Conservation (phyloP, 345 rosid species). For the Aethionema arabicum region DNA sequence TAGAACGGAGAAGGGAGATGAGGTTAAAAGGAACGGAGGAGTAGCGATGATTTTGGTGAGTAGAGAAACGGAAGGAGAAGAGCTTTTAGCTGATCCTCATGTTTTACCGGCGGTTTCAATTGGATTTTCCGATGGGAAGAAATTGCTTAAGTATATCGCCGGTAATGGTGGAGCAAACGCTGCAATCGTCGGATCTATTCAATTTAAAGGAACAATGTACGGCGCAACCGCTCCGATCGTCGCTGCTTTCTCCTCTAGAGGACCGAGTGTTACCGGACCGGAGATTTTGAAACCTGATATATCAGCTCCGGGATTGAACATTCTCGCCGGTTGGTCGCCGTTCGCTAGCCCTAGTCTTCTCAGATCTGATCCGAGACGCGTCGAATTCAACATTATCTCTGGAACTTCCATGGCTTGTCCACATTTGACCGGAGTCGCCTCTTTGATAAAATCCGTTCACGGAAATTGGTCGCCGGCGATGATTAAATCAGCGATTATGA, state of each 20-base stretch:
- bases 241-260: conserved; percentile 81
- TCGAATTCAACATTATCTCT: conserved; percentile 61
- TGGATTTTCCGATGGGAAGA: conserved; percentile 50
- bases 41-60: conserved; percentile 67
- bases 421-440: conserved; percentile 75
- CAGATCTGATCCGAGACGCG: conserved; percentile 54
- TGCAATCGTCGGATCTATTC: conserved; percentile 51
- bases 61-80: conserved; percentile 53
- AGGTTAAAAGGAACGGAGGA: conserved; percentile 61
- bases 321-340: conserved; percentile 83
- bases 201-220: conserved; percentile 54
- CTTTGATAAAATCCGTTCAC: conserved; percentile 62
- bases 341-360: conserved; percentile 47
- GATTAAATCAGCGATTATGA: conserved; percentile 84
- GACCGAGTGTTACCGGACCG: conserved; percentile 55
- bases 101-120: conserved; percentile 55
- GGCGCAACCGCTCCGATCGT: conserved; percentile 61
- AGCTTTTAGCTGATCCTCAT: conserved; percentile 61
- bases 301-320: conserved; percentile 76
- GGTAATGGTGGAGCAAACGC: conserved; percentile 27
- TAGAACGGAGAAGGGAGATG: conserved; percentile 54
- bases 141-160: conserved; percentile 43
- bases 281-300: conserved; percentile 76
- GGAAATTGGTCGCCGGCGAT: conserved; percentile 80
- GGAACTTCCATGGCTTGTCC: conserved; percentile 96